These are phyloP conservation scores for Pythium apleroticum DNA, from an alignment of 352 stramenopile species.

Conservation along the genomic window DNA sequence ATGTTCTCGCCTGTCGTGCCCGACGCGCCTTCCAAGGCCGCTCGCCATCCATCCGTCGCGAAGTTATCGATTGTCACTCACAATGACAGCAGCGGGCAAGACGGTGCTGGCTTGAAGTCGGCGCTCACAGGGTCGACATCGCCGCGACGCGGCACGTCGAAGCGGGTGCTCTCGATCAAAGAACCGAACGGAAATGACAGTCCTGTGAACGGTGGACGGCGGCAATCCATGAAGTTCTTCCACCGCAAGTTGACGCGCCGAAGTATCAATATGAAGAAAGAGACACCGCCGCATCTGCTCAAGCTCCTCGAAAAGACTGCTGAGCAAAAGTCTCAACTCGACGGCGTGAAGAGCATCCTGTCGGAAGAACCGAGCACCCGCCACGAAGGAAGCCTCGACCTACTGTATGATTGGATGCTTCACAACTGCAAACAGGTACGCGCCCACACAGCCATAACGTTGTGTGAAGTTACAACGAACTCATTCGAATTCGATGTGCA, in stretches of 20 bases:
- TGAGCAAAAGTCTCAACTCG: slow-evolving; percentile 52
- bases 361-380: slow-evolving; percentile 46
- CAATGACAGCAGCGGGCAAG: background rate
- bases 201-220: background rate
- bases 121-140: background rate
- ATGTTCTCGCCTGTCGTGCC: slow-evolving; percentile 29
- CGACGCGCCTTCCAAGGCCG: background rate
- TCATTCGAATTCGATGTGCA: slow-evolving; percentile 5
- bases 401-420: slow-evolving; percentile 81
- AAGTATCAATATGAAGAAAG: slow-evolving; percentile 22
- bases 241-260: slow-evolving; percentile 11
- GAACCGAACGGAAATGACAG: background rate
- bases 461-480: background rate
- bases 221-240: slow-evolving; percentile 21
- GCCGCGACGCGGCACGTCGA: background rate
- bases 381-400: slow-evolving; percentile 65
- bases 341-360: slow-evolving; percentile 53
- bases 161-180: slow-evolving; percentile 9
- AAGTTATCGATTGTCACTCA: slow-evolving; percentile 1
- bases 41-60: background rate
- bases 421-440: slow-evolving; percentile 69
- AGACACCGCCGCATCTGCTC: slow-evolving; percentile 48
- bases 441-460: background rate
- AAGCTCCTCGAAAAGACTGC: slow-evolving; percentile 58
- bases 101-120: background rate